Conservation (phyloP, 345 rosid species). For the Gossypium mustelinum region DNA sequence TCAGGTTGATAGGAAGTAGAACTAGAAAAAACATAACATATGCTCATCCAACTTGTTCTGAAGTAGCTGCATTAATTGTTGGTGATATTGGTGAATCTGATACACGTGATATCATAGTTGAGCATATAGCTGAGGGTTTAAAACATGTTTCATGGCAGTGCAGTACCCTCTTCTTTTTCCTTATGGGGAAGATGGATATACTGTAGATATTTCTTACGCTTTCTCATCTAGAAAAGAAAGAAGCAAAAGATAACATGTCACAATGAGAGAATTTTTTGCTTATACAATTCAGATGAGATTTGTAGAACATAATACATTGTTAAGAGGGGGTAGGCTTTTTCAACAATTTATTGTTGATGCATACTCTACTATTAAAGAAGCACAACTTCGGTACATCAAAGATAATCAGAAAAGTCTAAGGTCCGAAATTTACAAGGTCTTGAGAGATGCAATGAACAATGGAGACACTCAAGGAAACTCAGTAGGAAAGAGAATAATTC, state of each 20-base stretch:
- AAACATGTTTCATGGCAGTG: neutral
- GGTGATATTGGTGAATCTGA: neutral
- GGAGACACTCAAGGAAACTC: neutral
- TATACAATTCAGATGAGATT: neutral
- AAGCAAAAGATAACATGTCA: neutral
- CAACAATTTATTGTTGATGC: neutral
- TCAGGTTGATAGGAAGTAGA: neutral
- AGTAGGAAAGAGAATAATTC: neutral
- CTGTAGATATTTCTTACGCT: neutral
- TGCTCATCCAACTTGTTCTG: neutral
- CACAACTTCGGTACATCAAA: neutral
- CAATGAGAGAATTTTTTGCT: neutral
- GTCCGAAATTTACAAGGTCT: neutral
- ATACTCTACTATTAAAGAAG: neutral
- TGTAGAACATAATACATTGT: neutral
- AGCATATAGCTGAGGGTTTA: neutral
- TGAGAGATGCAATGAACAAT: neutral
- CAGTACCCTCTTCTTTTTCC: neutral
- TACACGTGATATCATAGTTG: neutral
- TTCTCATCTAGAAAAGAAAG: neutral
- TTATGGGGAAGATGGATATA: neutral
- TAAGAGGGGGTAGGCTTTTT: neutral
- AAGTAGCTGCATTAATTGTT: neutral
- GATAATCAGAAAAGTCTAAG: neutral
- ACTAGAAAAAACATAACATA: accelerated